Conservation (phyloP, 805 yeast genomes). For the Citeromyces matritensis region DNA sequence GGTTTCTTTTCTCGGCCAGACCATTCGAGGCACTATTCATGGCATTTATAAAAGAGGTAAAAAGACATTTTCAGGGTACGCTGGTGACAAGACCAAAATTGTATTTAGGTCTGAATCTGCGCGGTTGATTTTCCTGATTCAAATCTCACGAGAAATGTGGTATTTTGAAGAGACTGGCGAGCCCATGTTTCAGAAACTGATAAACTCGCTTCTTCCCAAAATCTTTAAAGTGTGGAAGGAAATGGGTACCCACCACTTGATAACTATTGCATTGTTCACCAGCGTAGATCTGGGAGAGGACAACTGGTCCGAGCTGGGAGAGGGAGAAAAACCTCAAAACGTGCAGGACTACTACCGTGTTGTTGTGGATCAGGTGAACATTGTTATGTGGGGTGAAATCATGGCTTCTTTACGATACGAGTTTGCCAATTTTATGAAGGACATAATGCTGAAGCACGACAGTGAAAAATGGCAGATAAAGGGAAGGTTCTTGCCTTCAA, state of each 20-base stretch:
- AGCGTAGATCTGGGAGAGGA: slow-evolving; percentile 44
- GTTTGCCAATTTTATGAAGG: slow-evolving; percentile 68
- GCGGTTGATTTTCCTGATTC: slow-evolving; percentile 66
- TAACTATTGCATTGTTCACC: slow-evolving; percentile 80
- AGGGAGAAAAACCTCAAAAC: slow-evolving; percentile 56
- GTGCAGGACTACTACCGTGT: slow-evolving; percentile 77
- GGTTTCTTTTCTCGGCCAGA: slow-evolving; percentile 38
- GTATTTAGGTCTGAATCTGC: slow-evolving; percentile 90
- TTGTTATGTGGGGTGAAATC: slow-evolving; percentile 79
- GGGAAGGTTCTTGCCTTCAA: slow-evolving; percentile 68
- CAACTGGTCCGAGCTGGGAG: slow-evolving; percentile 40
- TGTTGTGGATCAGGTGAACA: slow-evolving; percentile 88
- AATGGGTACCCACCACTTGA: slow-evolving; percentile 77
- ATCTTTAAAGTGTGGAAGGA: slow-evolving; percentile 81
- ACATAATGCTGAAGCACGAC: slow-evolving; percentile 37
- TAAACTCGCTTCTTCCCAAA: slow-evolving; percentile 83
- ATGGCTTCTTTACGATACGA: slow-evolving; percentile 80
- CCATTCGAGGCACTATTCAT: slow-evolving; percentile 50
- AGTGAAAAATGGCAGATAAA: slow-evolving; percentile 23
- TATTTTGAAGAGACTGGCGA: slow-evolving; percentile 95
- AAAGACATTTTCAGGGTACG: slow-evolving; percentile 58
- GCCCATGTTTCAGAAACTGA: slow-evolving; percentile 80
- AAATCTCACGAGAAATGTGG: slow-evolving; percentile 94
- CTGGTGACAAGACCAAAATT: slow-evolving; percentile 61
- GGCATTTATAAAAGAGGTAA: slow-evolving; percentile 54